Evolutionary conservation across 2,329 filamentous ascomycete species (phyloP).

Genomic region (Curvularia verruculosa): DNA sequence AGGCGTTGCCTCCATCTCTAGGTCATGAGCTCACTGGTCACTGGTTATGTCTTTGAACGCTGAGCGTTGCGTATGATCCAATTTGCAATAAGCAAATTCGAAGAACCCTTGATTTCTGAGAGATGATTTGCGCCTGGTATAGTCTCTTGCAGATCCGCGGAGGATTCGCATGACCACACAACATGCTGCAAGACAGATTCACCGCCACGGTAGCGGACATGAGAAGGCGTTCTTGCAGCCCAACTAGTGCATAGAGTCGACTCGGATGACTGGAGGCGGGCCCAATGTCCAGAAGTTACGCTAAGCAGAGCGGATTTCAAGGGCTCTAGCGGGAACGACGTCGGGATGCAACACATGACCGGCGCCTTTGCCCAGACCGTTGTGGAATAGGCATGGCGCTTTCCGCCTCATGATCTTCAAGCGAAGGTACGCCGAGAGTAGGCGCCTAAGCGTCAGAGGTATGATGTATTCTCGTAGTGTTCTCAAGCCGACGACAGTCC

Average conservation of each 20-base stretch:
- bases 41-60: not conserved
- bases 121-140: not conserved
- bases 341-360: slow-evolving; percentile 9
- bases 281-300: not conserved
- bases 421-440: not conserved
- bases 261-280: not conserved
- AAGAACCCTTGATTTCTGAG: not conserved
- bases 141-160: not conserved
- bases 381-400: not conserved
- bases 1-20: not conserved
- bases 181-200: not conserved
- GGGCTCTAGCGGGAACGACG: slow-evolving; percentile 1
- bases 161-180: slow-evolving; percentile 10
- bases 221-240: not conserved
- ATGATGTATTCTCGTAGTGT: not conserved
- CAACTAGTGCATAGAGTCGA: not conserved
- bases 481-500: not conserved
- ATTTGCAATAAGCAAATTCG: not conserved
- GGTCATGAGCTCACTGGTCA: not conserved
- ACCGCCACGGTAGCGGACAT: not conserved
- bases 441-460: not conserved
- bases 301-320: not conserved
- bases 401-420: not conserved
- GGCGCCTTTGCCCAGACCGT: not conserved
- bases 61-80: not conserved